Conservation (phyloP, 2,329 filamentous ascomycete genomes). For the Aureobasidium mangrovei region DNA sequence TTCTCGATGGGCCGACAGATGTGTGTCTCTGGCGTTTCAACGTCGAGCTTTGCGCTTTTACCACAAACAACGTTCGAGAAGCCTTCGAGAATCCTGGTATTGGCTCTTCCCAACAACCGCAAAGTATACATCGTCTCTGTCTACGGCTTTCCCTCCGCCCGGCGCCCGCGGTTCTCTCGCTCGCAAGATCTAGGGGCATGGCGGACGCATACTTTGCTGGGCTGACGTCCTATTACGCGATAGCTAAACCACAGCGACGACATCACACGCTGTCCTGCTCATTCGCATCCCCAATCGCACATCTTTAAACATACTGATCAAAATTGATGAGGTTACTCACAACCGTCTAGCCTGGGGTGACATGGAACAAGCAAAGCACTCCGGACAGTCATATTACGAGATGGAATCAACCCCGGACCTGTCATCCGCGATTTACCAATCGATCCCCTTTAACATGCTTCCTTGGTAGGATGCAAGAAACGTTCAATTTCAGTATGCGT, state of each 20-base stretch:
- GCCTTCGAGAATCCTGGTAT: background rate
- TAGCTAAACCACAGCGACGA: constrained; percentile 7
- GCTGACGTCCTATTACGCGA: constrained; percentile 13
- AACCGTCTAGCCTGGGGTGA: background rate
- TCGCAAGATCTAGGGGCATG: background rate
- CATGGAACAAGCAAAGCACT: constrained; percentile 3
- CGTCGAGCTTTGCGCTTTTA: background rate
- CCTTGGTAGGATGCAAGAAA: background rate
- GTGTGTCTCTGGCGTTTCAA: background rate
- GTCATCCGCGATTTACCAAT: background rate
- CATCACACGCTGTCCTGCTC: background rate
- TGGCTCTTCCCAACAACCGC: background rate
- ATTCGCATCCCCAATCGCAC: background rate
- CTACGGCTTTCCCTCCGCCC: background rate
- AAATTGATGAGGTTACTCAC: background rate
- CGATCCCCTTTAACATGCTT: background rate
- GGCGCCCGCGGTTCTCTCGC: background rate
- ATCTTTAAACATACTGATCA: background rate
- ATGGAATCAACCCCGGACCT: background rate
- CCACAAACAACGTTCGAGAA: background rate
- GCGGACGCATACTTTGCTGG: constrained; percentile 7
- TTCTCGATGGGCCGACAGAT: background rate
- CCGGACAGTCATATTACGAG: background rate
- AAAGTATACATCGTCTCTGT: background rate
- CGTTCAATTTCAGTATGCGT: background rate